Conservation (phyloP, 257 asterid species). For the Solanum phureja region DNA sequence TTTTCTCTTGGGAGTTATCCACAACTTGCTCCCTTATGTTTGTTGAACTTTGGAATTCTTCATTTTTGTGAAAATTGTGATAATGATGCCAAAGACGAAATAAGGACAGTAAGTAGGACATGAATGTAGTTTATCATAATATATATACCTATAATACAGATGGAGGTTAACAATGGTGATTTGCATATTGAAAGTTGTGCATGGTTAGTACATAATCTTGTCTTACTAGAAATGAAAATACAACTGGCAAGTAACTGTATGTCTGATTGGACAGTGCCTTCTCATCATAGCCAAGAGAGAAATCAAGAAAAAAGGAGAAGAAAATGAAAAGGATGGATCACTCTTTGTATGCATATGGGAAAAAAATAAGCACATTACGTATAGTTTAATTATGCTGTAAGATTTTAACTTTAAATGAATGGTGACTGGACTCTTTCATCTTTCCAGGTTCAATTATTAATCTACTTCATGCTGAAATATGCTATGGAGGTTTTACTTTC, state of each 20-base stretch:
- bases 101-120: background rate
- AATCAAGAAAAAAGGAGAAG: background rate
- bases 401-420: background rate
- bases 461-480: slow-evolving; percentile 95
- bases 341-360: background rate
- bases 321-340: background rate
- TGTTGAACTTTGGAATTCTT: background rate
- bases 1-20: background rate
- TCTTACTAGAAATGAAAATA: background rate
- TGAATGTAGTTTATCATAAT: background rate
- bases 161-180: background rate
- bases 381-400: background rate
- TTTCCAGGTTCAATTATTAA: slow-evolving; percentile 90
- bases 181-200: background rate
- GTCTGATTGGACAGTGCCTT: background rate
- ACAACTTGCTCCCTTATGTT: background rate
- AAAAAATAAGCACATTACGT: background rate
- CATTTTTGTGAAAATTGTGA: background rate
- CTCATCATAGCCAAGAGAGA: background rate
- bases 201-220: background rate
- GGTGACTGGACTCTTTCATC: background rate
- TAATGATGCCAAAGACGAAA: background rate
- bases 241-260: background rate
- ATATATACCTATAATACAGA: background rate
- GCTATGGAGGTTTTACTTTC: slow-evolving; percentile 95